Base-by-base conservation (phyloP, 1,139 yeast genomes). In the Kodamaea anthophila region DNA sequence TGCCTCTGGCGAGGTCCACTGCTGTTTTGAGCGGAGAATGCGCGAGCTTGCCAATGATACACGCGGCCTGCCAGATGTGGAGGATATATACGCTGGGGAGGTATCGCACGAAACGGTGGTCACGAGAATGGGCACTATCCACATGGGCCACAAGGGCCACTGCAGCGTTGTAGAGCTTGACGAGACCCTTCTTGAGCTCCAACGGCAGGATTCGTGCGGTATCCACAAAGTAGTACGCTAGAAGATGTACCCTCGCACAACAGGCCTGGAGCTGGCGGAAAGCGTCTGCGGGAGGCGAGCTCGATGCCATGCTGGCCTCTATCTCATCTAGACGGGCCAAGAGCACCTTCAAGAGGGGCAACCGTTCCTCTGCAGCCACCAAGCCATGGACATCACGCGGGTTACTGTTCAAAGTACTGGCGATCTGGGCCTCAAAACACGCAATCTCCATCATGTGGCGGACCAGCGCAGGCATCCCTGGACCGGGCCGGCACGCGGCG, bases 41-140 rank as follows among this genome's bases (percentile, higher is more conserved):
- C 16, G 74, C 72, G 24, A 91, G 62, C 45, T 84, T 81, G 34
- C 84, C 83, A 20, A 91, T 75, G 25, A 88, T 77, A 46, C 88
- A 82, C 1, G 95, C 77, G 1, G 96, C 83, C 55, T 88, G 96
- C 96, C 97, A 87, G 26, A 87, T 70, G 33, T 78, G 78, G 39
- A 85, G 65, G 3, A 84, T 76, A 52, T 81, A 81, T 4, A 83
- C 87, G 31, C 85, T 87, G 0, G 97, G 97, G 31, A 88, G 65
- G 49, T 82, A 86, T 42, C 71, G 74, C 44, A 87, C 73, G 44
- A 86, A 81, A 24, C 65, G 65, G 26, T 72, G 70, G 46, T 81
- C 77, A 18, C 70, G 63, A 10, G 65, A 59, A 40, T 81, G 77
- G 39, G 87, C 76, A 14, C 63, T 50, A 31, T 74, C 70, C 9